Base-by-base conservation (phyloP, 2,329 filamentous ascomycete species). In the Pseudogymnoascus sp. region DNA sequence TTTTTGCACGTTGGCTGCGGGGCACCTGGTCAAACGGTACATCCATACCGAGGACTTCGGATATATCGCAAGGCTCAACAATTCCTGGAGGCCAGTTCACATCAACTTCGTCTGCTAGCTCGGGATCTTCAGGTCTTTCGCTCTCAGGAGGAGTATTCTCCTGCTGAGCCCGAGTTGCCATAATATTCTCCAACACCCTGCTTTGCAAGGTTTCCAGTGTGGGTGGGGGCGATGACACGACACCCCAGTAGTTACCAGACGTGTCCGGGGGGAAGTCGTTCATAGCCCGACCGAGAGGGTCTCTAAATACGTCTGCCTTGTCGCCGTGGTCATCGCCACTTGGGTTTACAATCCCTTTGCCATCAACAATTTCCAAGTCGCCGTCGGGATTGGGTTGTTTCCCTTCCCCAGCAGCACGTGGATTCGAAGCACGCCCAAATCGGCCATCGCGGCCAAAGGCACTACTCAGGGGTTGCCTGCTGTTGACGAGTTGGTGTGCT, bases 391-490 rank as follows among this genome's bases (percentile, higher is more conserved):
- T 80, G 43, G 80, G 76, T n/a, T 79, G 76, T 70, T 92, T 91
- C 61, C 88, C 89, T 66, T 89, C 82, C 57, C 81, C 9, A 14
- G 20, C 33, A 75, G 78, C 60, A 5, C 82, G 78, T n/a, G 79
- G 80, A 30, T 78, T 75, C 62, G 90, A 85, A 12, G 82, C 84
- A 0, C 79, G 74, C 2, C 88, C 86, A 15, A 90, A 85, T 61
- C 81, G 78, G 1, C 87, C 87, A 63, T 90, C 87, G 43, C 90
- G 84, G 1, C 88, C 89, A 64, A 91, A 91, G 57, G 84, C 75
- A 65, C 84, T 84, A 70, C 89, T 92, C 50, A 93, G 80, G 0
- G 90, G 89, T 67, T 91, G 88, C 41, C 88, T 83, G 59, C 87
- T 85, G 12, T 86, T 82, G 11, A 94, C 83, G 6, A 95, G 82